Conservation (phyloP, 768 basidiomycete genomes). For the Mycena rebaudengoi region DNA sequence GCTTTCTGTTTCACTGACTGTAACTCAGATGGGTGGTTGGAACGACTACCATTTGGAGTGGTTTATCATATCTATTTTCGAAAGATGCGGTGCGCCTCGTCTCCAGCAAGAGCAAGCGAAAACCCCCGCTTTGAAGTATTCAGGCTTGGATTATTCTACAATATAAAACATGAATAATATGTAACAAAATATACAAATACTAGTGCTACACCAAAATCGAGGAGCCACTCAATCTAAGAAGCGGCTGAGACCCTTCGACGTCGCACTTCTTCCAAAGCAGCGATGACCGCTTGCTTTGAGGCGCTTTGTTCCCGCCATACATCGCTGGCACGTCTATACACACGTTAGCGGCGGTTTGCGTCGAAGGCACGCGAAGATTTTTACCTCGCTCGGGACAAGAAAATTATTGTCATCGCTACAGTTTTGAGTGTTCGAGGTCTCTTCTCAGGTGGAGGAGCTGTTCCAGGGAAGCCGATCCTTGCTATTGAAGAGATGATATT, state of each 20-base stretch:
- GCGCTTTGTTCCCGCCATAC: constrained; percentile 70
- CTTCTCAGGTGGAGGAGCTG: constrained; percentile 44
- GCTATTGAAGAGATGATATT: constrained; percentile 81
- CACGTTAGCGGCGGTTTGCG: constrained; percentile 14
- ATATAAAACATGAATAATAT: no score
- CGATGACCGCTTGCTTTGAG: constrained; percentile 66
- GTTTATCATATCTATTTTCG: constrained; percentile 81
- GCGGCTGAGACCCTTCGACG: constrained; percentile 51
- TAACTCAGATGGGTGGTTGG: constrained; percentile 81
- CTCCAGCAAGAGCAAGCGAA: constrained; percentile 44
- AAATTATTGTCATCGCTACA: constrained; percentile 64
- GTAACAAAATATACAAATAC: constrained; percentile 10
- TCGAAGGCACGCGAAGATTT: constrained; percentile 31
- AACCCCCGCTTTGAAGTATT: constrained; percentile 35
- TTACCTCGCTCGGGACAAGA: constrained; percentile 72
- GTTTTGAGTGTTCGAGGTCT: constrained; percentile 64
- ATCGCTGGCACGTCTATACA: constrained; percentile 63
- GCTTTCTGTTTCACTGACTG: neutral
- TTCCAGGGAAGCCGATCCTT: constrained; percentile 71
- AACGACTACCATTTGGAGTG: constrained; percentile 92
- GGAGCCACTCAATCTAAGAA: constrained; percentile 25
- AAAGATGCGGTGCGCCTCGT: constrained; percentile 77
- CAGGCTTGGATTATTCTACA: no score
- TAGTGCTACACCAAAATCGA: constrained; percentile 15
- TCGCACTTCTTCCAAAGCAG: constrained; percentile 78